Evolutionary conservation across 2,329 filamentous ascomycete genomes (phyloP).

Genomic region (Ceratocystis lukuohia): DNA sequence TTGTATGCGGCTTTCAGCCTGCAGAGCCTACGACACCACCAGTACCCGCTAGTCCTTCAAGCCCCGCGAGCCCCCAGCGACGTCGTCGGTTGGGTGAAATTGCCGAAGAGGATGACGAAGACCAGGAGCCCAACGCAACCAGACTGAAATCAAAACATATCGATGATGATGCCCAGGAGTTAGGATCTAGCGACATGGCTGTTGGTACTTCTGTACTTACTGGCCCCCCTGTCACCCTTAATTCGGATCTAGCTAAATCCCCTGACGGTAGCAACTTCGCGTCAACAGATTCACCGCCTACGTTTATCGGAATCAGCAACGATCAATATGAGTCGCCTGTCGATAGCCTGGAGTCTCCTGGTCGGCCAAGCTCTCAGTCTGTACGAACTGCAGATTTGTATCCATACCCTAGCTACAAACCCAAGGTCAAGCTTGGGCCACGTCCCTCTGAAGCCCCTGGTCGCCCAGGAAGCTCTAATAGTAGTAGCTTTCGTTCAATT

Average conservation of each 20-base stretch:
- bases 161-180: conserved; percentile 20
- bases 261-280: conserved; percentile 40
- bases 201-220: conserved; percentile 19
- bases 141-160: conserved; percentile 47
- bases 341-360: conserved; percentile 29
- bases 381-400: conserved; percentile 36
- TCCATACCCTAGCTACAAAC: conserved; percentile 45
- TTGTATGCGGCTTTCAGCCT: conserved; percentile 78
- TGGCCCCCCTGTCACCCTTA: conserved; percentile 34
- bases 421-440: conserved; percentile 80
- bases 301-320: conserved; percentile 34
- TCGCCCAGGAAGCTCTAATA: conserved; percentile 47
- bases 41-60: conserved; percentile 56
- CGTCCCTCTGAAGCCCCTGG: conserved; percentile 59
- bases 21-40: conserved; percentile 38
- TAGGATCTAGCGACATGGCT: conserved; percentile 15
- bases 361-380: conserved; percentile 40
- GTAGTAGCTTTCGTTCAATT: conserved; percentile 52
- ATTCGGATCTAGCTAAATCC: conserved; percentile 38
- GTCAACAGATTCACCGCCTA: conserved; percentile 37
- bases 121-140: conserved; percentile 35
- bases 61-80: conserved; percentile 67
- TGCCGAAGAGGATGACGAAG: conserved; percentile 80
- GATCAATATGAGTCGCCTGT: conserved; percentile 34
- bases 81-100: conserved; percentile 77